Base-by-base conservation (phyloP, 75 land plant species). In the Gnetum montanum region DNA sequence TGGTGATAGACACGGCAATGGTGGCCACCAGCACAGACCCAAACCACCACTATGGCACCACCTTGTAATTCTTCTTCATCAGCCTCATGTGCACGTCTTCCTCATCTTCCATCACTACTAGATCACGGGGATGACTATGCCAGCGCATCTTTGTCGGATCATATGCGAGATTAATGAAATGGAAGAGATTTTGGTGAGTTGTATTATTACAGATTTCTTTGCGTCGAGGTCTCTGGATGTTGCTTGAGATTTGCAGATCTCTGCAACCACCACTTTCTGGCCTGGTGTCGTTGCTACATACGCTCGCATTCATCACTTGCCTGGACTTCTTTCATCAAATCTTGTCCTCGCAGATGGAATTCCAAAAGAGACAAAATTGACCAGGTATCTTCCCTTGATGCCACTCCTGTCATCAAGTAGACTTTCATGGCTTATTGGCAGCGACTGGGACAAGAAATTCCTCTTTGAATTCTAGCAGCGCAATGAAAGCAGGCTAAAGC, bases 61-160 rank as follows among this genome's bases (percentile, higher is more conserved):
- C 55, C 54, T 59, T 45, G 58, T 86, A 86, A 54, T 69, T 73
- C 54, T 65, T 8, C 27, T 60, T 75, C 84, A 86, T 83, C 37
- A 84, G 11, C 37, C 84, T 80, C 31, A 80, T 70, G 46, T 83
- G 83, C 20, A 83, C 69, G 31, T 83, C 90, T 4, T 43, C 60
- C 8, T 40, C 24, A 1, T 72, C 58, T 8, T 43, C 11, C 1
- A 45, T 35, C 19, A 60, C 15, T 31, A 60, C 40, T 20, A n/a
- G n/a, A n/a, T 22, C 0, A 53, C 55, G 22, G 37, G 34, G 55
- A 53, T 12, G 10, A 18, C 55, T 19, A 53, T 53, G 55, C 24
- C 19, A 6, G 5, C 55, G 4, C 7, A 1, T 1, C 55, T 53
- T 0, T n/a, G 4, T 11, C 19, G 3, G 20, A 23, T 53, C 12